These are phyloP conservation scores for Spathaspora gorwiae DNA, from an alignment of 805 yeast genomes.

Conservation along the genomic window DNA sequence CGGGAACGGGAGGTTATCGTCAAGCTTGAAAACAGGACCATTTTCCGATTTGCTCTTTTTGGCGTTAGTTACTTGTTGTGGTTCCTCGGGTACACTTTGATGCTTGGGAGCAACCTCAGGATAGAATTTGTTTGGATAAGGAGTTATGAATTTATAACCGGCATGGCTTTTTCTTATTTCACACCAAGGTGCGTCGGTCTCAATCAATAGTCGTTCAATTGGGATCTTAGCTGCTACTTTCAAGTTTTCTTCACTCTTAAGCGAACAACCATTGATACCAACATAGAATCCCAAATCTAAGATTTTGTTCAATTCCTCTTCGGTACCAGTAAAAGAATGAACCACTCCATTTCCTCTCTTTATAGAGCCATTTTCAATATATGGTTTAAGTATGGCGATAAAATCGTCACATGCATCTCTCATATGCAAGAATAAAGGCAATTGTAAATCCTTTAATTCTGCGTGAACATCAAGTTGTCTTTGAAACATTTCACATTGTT, in stretches of 20 bases:
- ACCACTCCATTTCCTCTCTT: constrained; percentile 67
- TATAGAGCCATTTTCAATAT: constrained; percentile 40
- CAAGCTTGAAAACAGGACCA: constrained; percentile 26
- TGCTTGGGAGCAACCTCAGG: constrained; percentile 27
- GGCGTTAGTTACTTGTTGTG: constrained; percentile 5
- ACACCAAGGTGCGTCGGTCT: constrained; percentile 99
- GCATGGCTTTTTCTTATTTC: constrained; percentile 84
- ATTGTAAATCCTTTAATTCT: constrained; percentile 34
- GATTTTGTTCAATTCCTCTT: constrained; percentile 55
- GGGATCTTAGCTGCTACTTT: constrained; percentile 68
- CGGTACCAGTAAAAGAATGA: constrained; percentile 89
- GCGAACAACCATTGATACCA: constrained; percentile 91
- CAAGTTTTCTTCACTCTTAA: constrained; percentile 71
- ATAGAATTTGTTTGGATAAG: constrained; percentile 54
- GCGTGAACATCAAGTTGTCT: constrained; percentile 65
- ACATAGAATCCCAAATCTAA: constrained; percentile 60
- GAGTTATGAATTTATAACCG: constrained; percentile 52
- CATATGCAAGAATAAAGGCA: constrained; percentile 89
- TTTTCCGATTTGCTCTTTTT: constrained; percentile 12
- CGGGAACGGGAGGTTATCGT: constrained; percentile 57
- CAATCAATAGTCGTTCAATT: constrained; percentile 64
- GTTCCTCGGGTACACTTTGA: constrained; percentile 2
- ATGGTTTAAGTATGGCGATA: constrained; percentile 57
- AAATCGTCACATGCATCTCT: constrained; percentile 83
- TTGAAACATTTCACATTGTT: constrained; percentile 65